Conservation (phyloP, 2,329 filamentous ascomycete genomes). For the Chaetomiaceae sp. region DNA sequence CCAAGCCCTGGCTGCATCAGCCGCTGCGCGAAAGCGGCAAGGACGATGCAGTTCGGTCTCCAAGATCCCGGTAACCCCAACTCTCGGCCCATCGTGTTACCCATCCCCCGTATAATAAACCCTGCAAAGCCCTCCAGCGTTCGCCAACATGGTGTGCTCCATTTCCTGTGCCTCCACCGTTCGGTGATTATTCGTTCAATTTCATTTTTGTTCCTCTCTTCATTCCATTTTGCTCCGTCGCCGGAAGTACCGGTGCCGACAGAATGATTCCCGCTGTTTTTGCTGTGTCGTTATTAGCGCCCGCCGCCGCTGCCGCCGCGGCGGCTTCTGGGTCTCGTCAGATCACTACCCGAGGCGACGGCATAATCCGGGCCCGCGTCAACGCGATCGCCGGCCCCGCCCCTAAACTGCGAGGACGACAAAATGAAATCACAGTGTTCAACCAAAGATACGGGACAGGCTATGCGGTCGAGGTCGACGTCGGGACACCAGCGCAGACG, state of each 20-base stretch:
- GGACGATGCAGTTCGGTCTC: background rate
- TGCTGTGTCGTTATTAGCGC: constrained; percentile 13
- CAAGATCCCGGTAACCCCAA: background rate
- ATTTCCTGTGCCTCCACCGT: background rate
- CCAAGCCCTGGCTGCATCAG: background rate
- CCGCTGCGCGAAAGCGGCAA: background rate
- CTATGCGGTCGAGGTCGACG: constrained; percentile 25
- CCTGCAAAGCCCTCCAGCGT: background rate
- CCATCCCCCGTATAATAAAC: background rate
- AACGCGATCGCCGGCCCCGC: constrained; percentile 10
- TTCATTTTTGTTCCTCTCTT: background rate
- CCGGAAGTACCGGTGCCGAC: background rate
- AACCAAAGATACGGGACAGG: constrained; percentile 21
- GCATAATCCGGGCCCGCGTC: constrained; percentile 22
- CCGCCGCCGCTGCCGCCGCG: constrained; percentile 8
- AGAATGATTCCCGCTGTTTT: constrained; percentile 19
- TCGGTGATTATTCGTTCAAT: background rate
- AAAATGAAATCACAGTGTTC: constrained; percentile 18
- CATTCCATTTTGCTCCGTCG: background rate
- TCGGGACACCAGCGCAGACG: constrained; percentile 47
- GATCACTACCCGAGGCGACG: constrained; percentile 16
- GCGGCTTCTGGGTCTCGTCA: background rate
- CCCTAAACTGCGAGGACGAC: constrained; percentile 17
- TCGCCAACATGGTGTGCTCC: background rate
- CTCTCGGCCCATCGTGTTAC: no score